Percentiles rank a stretch among this genome's conserved stretches.
These are phyloP conservation scores for Ambrosia hybrid DNA, from an alignment of 140 eudicot genomes.

Conservation along the genomic window DNA sequence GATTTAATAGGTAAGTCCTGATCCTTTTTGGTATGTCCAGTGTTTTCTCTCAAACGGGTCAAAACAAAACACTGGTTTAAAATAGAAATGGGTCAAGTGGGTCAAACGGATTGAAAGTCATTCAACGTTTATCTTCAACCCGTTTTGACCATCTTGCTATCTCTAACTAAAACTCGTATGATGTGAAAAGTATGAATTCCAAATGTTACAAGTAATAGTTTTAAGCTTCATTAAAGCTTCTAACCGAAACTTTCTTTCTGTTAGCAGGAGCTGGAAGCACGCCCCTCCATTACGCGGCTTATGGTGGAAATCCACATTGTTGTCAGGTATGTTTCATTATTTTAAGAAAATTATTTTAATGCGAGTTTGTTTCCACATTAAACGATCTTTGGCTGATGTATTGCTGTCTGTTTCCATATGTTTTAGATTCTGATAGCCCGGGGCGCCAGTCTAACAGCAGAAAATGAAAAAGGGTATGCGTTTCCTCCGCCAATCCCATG, in stretches of 20 bases:
- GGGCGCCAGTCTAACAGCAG: conserved; percentile 62
- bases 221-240: not conserved
- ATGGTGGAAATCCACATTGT: conserved; percentile 81
- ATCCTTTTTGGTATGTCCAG: not conserved
- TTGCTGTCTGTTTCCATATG: not conserved
- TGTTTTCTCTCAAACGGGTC: conserved; percentile 11
- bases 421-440: conserved; percentile 63
- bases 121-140: not conserved
- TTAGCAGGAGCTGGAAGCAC: conserved; percentile 85
- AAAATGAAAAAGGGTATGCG: conserved; percentile 71
- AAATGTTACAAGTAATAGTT: not conserved
- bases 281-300: conserved; percentile 84
- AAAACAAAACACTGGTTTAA: not conserved
- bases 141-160: not conserved
- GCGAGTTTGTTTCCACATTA: not conserved
- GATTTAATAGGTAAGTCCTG: conserved; percentile 71
- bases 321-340: conserved; percentile 55
- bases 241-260: not conserved
- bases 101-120: conserved; percentile 1
- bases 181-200: not conserved
- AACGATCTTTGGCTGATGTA: not conserved
- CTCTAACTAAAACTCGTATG: not conserved
- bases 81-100: not conserved
- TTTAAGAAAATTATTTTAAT: not conserved
- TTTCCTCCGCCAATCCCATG: not conserved